These are phyloP conservation scores for Sonneratia alba DNA, from an alignment of 345 rosid genomes.

Conservation along the genomic window DNA sequence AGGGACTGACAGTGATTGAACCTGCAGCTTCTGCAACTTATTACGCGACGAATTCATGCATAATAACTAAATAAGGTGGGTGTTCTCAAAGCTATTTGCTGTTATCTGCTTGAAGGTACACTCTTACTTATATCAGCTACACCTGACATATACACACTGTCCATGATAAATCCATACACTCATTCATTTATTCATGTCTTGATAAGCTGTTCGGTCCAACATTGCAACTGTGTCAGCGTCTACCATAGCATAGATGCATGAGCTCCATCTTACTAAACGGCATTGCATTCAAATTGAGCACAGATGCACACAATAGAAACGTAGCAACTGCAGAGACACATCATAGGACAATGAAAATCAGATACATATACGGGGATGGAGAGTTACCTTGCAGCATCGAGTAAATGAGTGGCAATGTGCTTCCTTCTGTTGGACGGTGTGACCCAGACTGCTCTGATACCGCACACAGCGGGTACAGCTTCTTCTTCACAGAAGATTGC, in stretches of 20 bases:
- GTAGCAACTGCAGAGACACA: neutral
- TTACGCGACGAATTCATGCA: no score
- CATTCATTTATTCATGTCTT: neutral
- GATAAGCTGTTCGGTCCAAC: neutral
- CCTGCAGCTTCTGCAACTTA: no score
- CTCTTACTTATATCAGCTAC: neutral
- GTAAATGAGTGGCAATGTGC: constrained; percentile 54
- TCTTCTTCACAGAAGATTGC: constrained; percentile 46
- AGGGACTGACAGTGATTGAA: no score
- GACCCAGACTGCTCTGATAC: constrained; percentile 88
- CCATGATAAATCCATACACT: neutral
- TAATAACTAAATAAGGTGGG: neutral
- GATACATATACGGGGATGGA: neutral
- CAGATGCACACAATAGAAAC: neutral
- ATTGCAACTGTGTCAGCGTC: neutral
- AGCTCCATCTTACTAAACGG: neutral
- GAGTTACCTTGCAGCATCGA: constrained; percentile 65
- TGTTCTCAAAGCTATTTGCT: neutral
- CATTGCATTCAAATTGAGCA: neutral
- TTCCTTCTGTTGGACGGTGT: constrained; percentile 72
- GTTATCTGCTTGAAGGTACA: neutral
- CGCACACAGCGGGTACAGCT: constrained; percentile 50
- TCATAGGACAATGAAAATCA: neutral
- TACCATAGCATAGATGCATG: neutral
- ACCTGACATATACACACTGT: neutral